phyloP scores from a whole-genome alignment of 495 filamentous ascomycete species.

The Podospora didyma region DNA sequence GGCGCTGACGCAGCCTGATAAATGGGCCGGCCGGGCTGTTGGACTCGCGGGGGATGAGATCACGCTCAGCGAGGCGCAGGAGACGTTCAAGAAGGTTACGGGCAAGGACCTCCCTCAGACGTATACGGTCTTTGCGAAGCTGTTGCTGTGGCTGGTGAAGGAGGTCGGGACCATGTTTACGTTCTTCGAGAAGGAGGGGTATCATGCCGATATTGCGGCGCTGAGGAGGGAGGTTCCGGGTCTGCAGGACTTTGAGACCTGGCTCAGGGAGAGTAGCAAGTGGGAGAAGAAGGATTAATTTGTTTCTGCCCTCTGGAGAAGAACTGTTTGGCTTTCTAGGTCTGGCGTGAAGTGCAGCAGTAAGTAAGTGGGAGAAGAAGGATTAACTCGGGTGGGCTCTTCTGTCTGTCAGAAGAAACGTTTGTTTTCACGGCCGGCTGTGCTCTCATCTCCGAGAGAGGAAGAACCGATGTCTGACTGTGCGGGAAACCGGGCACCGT shows the following conservation, averaged over 20 bases:
- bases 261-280: constrained; percentile 56
- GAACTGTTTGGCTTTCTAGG: too few relatives aligned
- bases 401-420: too few relatives aligned
- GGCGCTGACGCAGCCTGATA: constrained; percentile 43
- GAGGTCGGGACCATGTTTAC: constrained; percentile 59
- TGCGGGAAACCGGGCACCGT: too few relatives aligned
- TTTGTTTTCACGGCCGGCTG: too few relatives aligned
- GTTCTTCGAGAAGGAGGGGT: constrained; percentile 62
- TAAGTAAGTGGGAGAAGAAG: too few relatives aligned
- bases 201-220: constrained; percentile 52
- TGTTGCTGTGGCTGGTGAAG: constrained; percentile 41
- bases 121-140: constrained; percentile 36
- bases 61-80: constrained; percentile 33
- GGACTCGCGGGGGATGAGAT: constrained; percentile 29
- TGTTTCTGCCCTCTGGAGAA: too few relatives aligned
- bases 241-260: constrained; percentile 55
- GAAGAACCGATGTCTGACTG: too few relatives aligned
- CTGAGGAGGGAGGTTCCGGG: constrained; percentile 47
- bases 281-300: not conserved
- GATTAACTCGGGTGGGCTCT: too few relatives aligned
- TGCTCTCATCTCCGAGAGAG: too few relatives aligned
- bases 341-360: too few relatives aligned
- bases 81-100: constrained; percentile 46
- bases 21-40: constrained; percentile 28
- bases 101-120: constrained; percentile 49